Evolutionary conservation across 352 stramenopile species (phyloP), one percentile per base, ranked within the genome.

Genomic region (Paralagenidium karlingii): DNA sequence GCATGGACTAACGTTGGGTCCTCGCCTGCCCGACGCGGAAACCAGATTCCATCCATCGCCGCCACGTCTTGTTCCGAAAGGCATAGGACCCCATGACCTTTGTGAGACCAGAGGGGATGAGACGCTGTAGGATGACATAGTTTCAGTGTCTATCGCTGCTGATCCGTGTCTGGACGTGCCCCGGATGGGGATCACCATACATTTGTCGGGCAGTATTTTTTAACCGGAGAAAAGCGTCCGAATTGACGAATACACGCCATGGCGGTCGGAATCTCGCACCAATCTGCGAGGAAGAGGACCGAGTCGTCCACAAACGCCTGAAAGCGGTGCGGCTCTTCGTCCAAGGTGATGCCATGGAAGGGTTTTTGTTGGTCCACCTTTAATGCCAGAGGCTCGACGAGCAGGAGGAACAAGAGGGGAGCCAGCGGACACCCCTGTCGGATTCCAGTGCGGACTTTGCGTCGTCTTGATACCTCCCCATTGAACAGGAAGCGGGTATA

Each of bases 281-380:
- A 34, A 2, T 33, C 2, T 2, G n/a, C 8, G 0, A 56, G 3
- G 20, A 49, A 55, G 0, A 55, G 34, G 3, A 34, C 38, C 0
- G 54, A 49, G 30, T 63, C 54, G 22, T 63, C 54, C 1, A 63
- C 49, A 36, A 62, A 58, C 2, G 40, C 45, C n/a, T 49, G 47
- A 4, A 52, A 45, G 8, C 11, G 9, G 19, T 51, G 40, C 1
- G 12, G 5, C 8, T 10, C 1, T 13, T 18, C 13, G 4, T 16
- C 0, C 2, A 55, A 16, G 4, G 8, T n/a, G 16, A 51, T 49
- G 0, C 42, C 51, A 3, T 24, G 5, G 5, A 48, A 8, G 0
- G 27, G 16, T 1, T 25, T 15, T 0, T 34, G 34, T 32, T 55
- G 41, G 0, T 15, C 19, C 0, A 63, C 19, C 1, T 42, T 43